phyloP scores from a whole-genome alignment of 768 basidiomycete species.

The Pisolithus microcarpus region DNA sequence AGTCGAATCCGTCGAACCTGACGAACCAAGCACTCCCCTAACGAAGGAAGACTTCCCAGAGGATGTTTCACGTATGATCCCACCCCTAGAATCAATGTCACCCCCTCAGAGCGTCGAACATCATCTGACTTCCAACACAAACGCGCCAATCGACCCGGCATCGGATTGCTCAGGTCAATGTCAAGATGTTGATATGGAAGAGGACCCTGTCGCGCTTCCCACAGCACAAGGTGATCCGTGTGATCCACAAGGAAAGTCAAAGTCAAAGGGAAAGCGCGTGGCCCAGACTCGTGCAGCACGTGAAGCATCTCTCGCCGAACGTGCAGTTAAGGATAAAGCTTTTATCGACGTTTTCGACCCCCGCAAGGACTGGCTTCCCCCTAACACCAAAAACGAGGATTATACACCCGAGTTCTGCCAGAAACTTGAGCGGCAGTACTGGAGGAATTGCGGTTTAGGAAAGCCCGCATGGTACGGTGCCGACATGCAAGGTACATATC shows the following conservation, averaged over 20 bases:
- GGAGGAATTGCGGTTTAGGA: slow-evolving; percentile 85
- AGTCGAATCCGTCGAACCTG: slow-evolving; percentile 40
- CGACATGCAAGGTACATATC: slow-evolving; percentile 74
- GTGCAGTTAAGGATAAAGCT: slow-evolving; percentile 34
- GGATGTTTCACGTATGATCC: background rate
- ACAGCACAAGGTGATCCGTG: slow-evolving; percentile 14
- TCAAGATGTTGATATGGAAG: slow-evolving; percentile 11
- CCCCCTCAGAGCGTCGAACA: slow-evolving; percentile 21
- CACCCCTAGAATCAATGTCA: slow-evolving; percentile 16
- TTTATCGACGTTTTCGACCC: slow-evolving; percentile 75
- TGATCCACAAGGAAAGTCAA: slow-evolving; percentile 29
- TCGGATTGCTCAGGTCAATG: background rate
- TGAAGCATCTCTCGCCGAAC: slow-evolving; percentile 44
- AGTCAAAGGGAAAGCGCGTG: slow-evolving; percentile 38
- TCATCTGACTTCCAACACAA: slow-evolving; percentile 16
- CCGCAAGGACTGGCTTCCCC: slow-evolving; percentile 70
- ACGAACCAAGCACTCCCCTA: slow-evolving; percentile 19
- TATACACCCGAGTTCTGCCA: slow-evolving; percentile 87
- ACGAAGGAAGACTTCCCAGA: slow-evolving; percentile 29
- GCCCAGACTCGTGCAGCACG: slow-evolving; percentile 33
- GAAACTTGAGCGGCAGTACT: slow-evolving; percentile 82
- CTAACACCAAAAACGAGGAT: slow-evolving; percentile 61
- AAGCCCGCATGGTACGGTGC: slow-evolving; percentile 98
- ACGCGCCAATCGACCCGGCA: background rate
- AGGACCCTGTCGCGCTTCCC: slow-evolving; percentile 7